Percentiles rank a stretch among this genome's conserved stretches.
Evolutionary conservation across 1,284 basidiomycete genomes (phyloP).

Genomic region (Trichosporon sp.): DNA sequence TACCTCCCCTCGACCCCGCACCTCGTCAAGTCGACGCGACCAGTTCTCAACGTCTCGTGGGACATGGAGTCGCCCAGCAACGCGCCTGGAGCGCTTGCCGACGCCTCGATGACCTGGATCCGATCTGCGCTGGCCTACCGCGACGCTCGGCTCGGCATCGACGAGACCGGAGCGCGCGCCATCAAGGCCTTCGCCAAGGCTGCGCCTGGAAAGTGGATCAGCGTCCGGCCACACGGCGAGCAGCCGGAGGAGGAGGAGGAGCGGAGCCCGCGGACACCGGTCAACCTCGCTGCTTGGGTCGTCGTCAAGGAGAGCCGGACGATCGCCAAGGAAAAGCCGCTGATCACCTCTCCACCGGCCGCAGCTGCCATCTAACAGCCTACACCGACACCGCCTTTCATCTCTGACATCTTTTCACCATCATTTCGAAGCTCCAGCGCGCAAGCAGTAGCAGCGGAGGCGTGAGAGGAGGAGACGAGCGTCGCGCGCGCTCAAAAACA

Average conservation of each 20-base stretch:
- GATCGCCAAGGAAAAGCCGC: not conserved
- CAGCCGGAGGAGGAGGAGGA: not conserved
- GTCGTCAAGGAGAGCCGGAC: conserved; percentile 9
- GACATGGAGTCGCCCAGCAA: not conserved
- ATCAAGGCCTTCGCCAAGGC: not conserved
- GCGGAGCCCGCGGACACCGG: conserved; percentile 44
- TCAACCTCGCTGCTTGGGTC: conserved; percentile 16
- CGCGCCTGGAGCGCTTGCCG: conserved; percentile 26
- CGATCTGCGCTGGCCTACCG: conserved; percentile 35
- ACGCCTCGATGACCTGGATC: conserved; percentile 33
- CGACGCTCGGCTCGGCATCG: conserved; percentile 23
- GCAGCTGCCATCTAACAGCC: not conserved
- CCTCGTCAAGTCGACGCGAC: conserved; percentile 9
- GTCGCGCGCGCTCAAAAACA: not conserved
- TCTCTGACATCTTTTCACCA: not conserved
- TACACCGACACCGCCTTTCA: not conserved
- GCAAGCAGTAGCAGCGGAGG: not conserved
- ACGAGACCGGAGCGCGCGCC: conserved; percentile 10
- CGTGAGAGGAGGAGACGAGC: not conserved
- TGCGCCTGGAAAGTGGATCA: conserved; percentile 9
- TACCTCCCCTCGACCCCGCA: conserved; percentile 25
- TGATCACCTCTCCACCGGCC: not conserved
- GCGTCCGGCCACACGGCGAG: conserved; percentile 5
- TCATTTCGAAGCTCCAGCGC: not conserved
- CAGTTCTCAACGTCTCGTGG: conserved; percentile 5